Evolutionary conservation across 768 basidiomycete genomes (phyloP).

Genomic region (Russula earlei): DNA sequence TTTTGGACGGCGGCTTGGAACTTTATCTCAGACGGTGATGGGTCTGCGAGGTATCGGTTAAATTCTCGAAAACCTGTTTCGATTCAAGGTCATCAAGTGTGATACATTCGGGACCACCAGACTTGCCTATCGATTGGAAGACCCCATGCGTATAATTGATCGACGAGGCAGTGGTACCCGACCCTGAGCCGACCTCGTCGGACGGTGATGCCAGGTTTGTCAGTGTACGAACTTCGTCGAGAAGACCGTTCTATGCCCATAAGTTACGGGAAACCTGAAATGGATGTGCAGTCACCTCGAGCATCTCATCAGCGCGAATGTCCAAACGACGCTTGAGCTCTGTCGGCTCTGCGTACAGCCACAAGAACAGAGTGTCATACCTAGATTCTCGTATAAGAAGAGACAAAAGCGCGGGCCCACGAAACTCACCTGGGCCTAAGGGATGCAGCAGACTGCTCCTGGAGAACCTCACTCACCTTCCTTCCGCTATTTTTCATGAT

Average conservation of each 20-base stretch:
- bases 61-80: slow-evolving; percentile 87
- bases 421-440: slow-evolving; percentile 42
- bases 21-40: slow-evolving; percentile 30
- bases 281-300: slow-evolving; percentile 47
- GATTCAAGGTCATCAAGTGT: background rate
- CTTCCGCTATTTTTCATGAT: slow-evolving; percentile 66
- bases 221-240: slow-evolving; percentile 66
- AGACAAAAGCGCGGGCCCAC: background rate
- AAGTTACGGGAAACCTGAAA: background rate
- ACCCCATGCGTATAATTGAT: slow-evolving; percentile 76
- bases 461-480: slow-evolving; percentile 57
- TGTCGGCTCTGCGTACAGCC: slow-evolving; percentile 73
- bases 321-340: slow-evolving; percentile 62
- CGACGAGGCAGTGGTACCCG: background rate
- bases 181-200: background rate
- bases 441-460: slow-evolving; percentile 43
- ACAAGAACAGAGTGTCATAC: slow-evolving; percentile 80
- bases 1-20: slow-evolving; percentile 51
- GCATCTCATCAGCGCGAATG: slow-evolving; percentile 79
- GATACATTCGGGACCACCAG: background rate
- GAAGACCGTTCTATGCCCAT: slow-evolving; percentile 39
- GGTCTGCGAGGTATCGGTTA: slow-evolving; percentile 46
- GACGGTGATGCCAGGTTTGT: slow-evolving; percentile 23
- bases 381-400: slow-evolving; percentile 31
- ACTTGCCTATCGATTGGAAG: slow-evolving; percentile 85